phyloP scores from a whole-genome alignment of 768 basidiomycete species.

The Lentinula guzmanii region DNA sequence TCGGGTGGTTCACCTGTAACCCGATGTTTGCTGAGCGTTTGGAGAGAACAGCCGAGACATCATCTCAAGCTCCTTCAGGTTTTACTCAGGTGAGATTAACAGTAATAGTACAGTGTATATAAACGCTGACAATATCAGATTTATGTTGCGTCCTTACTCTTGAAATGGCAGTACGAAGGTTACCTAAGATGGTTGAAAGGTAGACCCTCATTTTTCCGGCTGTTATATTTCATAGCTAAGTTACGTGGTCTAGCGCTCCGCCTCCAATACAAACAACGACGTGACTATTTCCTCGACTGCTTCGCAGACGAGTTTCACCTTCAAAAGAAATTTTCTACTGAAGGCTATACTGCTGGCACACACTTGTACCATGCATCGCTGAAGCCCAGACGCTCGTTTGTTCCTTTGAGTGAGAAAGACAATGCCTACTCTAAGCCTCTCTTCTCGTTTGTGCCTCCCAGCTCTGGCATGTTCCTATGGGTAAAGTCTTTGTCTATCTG shows the following conservation, averaged over 20 bases:
- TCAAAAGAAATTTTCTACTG: slow-evolving; percentile 23
- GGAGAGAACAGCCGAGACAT: slow-evolving; percentile 62
- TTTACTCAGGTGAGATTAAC: slow-evolving; percentile 48
- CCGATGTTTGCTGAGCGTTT: slow-evolving; percentile 72
- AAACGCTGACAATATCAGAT: slow-evolving; percentile 24
- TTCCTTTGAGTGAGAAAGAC: slow-evolving; percentile 33
- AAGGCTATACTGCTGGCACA: slow-evolving; percentile 26
- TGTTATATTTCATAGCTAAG: not conserved
- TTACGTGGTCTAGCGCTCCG: slow-evolving; percentile 34
- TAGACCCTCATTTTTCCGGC: slow-evolving; percentile 12
- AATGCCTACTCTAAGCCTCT: slow-evolving; percentile 22
- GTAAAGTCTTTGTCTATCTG: slow-evolving; percentile 19
- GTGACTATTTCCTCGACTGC: slow-evolving; percentile 60
- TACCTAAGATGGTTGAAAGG: slow-evolving; percentile 79
- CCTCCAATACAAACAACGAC: slow-evolving; percentile 48
- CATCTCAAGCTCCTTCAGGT: slow-evolving; percentile 66
- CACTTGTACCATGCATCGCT: slow-evolving; percentile 40
- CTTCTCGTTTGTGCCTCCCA: slow-evolving; percentile 70
- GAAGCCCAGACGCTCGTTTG: slow-evolving; percentile 20
- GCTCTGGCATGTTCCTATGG: slow-evolving; percentile 83
- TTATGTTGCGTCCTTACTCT: slow-evolving; percentile 54
- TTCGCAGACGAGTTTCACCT: slow-evolving; percentile 61
- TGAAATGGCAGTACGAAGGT: slow-evolving; percentile 63
- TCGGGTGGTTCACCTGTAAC: slow-evolving; percentile 79
- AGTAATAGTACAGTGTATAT: not conserved